Conservation (phyloP, 768 basidiomycete species). For the Chalciporus pseudorubinellus region DNA sequence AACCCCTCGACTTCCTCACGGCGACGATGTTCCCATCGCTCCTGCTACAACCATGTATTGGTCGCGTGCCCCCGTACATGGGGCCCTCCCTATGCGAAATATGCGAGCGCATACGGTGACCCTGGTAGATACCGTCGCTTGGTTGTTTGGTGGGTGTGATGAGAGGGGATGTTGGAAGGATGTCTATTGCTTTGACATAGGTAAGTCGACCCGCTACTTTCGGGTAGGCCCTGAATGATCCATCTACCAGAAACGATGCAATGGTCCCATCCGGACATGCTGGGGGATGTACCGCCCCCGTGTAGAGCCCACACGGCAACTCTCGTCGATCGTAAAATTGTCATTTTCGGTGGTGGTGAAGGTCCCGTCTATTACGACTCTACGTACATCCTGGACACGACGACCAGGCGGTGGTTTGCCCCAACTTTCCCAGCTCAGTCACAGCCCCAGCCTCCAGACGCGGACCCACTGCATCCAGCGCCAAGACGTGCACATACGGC, state of each 20-base stretch:
- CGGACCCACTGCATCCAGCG: constrained; percentile 41
- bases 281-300: constrained; percentile 78
- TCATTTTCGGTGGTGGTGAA: constrained; percentile 86
- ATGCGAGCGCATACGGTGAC: constrained; percentile 85
- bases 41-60: constrained; percentile 83
- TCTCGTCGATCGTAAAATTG: constrained; percentile 73
- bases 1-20: constrained; percentile 61
- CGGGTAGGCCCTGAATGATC: constrained; percentile 1
- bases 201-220: constrained; percentile 34
- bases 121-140: constrained; percentile 76
- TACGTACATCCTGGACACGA: constrained; percentile 80
- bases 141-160: constrained; percentile 90
- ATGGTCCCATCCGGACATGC: constrained; percentile 76
- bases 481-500: constrained; percentile 88
- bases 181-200: constrained; percentile 83
- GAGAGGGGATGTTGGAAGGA: constrained; percentile 72
- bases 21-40: constrained; percentile 53
- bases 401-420: constrained; percentile 61
- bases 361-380: constrained; percentile 80
- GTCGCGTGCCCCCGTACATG: constrained; percentile 81
- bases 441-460: constrained; percentile 3
- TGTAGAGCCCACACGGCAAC: constrained; percentile 89
- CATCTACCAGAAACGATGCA: constrained; percentile 71
- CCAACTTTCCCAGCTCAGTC: constrained; percentile 36
- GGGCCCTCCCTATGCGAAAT: constrained; percentile 58